These are phyloP conservation scores for Melastoma candidum DNA, from an alignment of 441 rosid species.

Conservation along the genomic window DNA sequence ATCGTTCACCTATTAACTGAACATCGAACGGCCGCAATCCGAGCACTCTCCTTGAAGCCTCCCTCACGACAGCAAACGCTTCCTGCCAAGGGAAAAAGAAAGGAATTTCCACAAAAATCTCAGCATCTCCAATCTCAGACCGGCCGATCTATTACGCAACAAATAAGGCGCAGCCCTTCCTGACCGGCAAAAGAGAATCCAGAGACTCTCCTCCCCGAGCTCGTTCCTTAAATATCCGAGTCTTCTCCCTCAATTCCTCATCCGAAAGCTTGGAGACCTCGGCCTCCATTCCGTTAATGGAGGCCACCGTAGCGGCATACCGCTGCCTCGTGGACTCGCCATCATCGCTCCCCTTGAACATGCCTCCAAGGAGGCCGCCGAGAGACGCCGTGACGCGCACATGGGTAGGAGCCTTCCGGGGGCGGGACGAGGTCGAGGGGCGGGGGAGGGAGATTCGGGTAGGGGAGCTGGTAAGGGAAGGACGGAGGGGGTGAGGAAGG, in stretches of 20 bases:
- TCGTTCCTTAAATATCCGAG: slow-evolving; percentile 57
- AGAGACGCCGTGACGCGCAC: slow-evolving; percentile 51
- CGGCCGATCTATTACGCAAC: slow-evolving; percentile 2
- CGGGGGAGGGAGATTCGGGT: too few species aligned
- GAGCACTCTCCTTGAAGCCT: slow-evolving; percentile 81
- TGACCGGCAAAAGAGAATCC: slow-evolving; percentile 84
- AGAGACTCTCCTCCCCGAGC: slow-evolving; percentile 68
- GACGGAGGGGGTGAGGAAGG: too few species aligned
- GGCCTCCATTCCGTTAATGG: slow-evolving; percentile 50
- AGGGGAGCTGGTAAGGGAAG: too few species aligned
- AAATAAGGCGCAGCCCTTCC: neutral
- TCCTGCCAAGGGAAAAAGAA: slow-evolving; percentile 36
- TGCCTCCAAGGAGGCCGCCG: slow-evolving; percentile 73
- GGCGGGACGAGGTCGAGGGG: too few species aligned
- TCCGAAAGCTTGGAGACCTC: slow-evolving; percentile 58
- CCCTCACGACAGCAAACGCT: slow-evolving; percentile 91
- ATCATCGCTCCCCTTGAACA: slow-evolving; percentile 72
- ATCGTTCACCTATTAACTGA: slow-evolving; percentile 61
- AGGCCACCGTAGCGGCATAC: slow-evolving; percentile 42
- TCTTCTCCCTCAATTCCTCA: slow-evolving; percentile 58
- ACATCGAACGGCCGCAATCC: slow-evolving; percentile 94
- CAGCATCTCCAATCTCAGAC: neutral
- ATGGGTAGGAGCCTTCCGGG: neutral
- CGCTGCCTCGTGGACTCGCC: slow-evolving; percentile 88
- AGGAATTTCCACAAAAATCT: neutral